Evolutionary conservation across 192 early-diverging fungal genomes (phyloP).

Genomic region (Coemansia sp.): DNA sequence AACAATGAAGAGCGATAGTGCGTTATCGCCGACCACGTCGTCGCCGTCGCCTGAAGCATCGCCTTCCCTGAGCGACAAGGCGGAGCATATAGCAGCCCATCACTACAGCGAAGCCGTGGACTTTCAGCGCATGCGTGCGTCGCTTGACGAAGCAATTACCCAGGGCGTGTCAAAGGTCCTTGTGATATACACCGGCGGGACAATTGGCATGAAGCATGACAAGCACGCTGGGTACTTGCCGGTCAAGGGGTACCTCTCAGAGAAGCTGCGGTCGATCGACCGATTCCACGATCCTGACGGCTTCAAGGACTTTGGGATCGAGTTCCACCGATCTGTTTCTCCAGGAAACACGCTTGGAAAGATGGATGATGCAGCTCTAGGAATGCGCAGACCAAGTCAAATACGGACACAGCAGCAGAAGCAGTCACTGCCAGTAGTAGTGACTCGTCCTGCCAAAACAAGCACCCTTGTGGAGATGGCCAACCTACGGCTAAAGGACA

Average conservation of each 20-base stretch:
- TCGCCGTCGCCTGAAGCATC: slow-evolving; percentile 1
- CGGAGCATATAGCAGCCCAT: slow-evolving; percentile 29
- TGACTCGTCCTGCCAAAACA: slow-evolving; percentile 15
- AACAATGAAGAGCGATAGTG: neutral
- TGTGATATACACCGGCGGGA: slow-evolving; percentile 94
- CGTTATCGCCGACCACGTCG: neutral
- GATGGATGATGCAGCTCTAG: slow-evolving; percentile 1
- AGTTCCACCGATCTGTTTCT: slow-evolving; percentile 43
- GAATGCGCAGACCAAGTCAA: slow-evolving; percentile 4
- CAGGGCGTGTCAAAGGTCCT: slow-evolving; percentile 79
- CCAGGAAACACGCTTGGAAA: slow-evolving; percentile 7
- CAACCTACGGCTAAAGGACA: slow-evolving; percentile 32
- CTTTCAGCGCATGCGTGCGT: slow-evolving; percentile 56
- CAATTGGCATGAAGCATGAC: slow-evolving; percentile 86
- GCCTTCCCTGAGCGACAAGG: slow-evolving; percentile 2
- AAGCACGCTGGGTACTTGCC: slow-evolving; percentile 69
- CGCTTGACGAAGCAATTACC: slow-evolving; percentile 62
- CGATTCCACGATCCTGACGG: slow-evolving; percentile 82
- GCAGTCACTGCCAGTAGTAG: neutral
- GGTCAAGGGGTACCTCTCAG: slow-evolving; percentile 76
- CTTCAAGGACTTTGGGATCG: slow-evolving; percentile 45
- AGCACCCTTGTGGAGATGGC: slow-evolving; percentile 33
- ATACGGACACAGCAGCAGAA: neutral
- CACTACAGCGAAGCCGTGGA: slow-evolving; percentile 55
- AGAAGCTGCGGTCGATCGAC: slow-evolving; percentile 68